Evolutionary conservation across 805 yeast species (phyloP), one percentile per base, ranked within the genome.

Genomic region (Schwanniomyces occidentalis): DNA sequence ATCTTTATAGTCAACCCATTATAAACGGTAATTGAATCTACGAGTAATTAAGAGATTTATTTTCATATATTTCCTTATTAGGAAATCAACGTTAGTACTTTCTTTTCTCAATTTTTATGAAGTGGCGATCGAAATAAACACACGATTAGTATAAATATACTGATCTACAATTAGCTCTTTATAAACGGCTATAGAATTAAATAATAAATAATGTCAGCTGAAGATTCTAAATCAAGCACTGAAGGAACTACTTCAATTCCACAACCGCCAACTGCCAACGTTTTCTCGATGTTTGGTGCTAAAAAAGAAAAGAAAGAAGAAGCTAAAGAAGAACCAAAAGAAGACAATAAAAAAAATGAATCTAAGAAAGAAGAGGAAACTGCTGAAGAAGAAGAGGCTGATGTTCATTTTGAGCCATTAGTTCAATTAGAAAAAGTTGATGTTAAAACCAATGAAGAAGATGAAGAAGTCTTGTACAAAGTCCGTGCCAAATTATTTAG

Each of bases 221-320:
- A 60, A 47, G 61, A 55, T 31, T 46, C 51, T 44, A 55, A 56
- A 38, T 49, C 53, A 17, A 56, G 54, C 42, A 48, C 52, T 26
- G 62, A 53, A 35, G 56, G 49, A 25, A 33, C 58, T 16, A 35
- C 61, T 8, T 44, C 60, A 12, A 57, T 66, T 22, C 76, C 78
- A 44, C 59, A 71, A 44, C 86, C 86, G 26, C 95, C 95, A 48
- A 75, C 88, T 18, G 61, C 95, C 37, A 82, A 83, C 58, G 95
- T 89, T 15, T 90, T 91, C 58, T 81, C 95, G 56, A 85, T 90
- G 95, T 91, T 91, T 63, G 97, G 97, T 41, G 96, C 95, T 46
- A 82, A 82, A 61, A 82, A 85, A 59, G 80, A 80, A 49, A 79
- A 79, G 72, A 79, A 75, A 65, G 75, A 63, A 33, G 66, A 61